Evolutionary conservation across 192 early-diverging fungal species (phyloP), one percentile per base, ranked within the genome.

Genomic region (Backusella westeae): DNA sequence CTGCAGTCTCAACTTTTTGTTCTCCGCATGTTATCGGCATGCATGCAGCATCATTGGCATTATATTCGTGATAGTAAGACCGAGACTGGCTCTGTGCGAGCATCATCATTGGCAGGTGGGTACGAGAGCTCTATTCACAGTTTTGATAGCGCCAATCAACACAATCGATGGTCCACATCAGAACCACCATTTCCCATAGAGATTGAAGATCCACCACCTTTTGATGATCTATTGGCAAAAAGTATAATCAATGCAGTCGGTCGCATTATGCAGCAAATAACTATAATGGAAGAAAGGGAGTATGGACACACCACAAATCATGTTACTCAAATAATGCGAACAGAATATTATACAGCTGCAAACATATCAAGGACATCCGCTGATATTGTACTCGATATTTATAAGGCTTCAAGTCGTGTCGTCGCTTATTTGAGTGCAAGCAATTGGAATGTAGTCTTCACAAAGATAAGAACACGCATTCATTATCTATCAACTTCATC

Each of bases 1-100:
- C 88, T 95, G 76, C 94, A 98, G 77, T 96, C 95, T 19, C 95
- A 96, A 80, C 86, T 95, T 12, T 94, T 96, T 76, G 80, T 96
- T 15, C 87, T 96, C 67, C 87, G 92, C 72, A 85, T 98, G 49
- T 82, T 96, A 32, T 93, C 92, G 3, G 91, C 91, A 72, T 95
- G 95, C 79, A 94, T 95, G 91, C 90, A 93, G 41, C 91, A 91
- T 70, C 88, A 94, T 79, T 96, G 95, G 95, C 90, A 95, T 72
- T 89, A 85, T 80, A 89, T 89, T 75, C 88, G 88, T 71, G 87
- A 81, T 42, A n/a, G 69, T 9, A 72, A 75, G 38, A 80, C 77
- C n/a, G 88, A 86, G 6, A 53, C 76, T 39, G 65, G 39, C 1
- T 67, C 71, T 14, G 35, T 72, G 1, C 76, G 56, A 38, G 59